A percentile compares a stretch with the other conserved stretches of the same genome.
Conservation (phyloP, 345 rosid genomes). For the Stellera chamaejasme region DNA sequence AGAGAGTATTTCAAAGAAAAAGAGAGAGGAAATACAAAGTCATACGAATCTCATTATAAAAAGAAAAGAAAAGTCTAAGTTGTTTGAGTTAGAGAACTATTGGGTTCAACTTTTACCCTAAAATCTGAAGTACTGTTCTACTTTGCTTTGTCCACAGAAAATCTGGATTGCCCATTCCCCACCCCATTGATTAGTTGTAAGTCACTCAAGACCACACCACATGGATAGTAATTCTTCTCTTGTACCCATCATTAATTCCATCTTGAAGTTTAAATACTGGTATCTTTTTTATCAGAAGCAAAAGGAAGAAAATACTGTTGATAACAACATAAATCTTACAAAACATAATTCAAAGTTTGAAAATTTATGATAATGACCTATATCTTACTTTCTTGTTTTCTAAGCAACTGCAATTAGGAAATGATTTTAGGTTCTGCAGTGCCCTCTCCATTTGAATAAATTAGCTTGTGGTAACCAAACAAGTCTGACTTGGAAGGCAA, state of each 20-base stretch:
- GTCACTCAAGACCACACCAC: slow-evolving; percentile 19
- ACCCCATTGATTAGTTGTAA: slow-evolving; percentile 19
- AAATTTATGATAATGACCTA: slow-evolving; percentile 15
- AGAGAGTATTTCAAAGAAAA: no score
- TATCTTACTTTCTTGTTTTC: slow-evolving; percentile 35
- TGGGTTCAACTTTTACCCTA: no score
- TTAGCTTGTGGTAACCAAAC: slow-evolving; percentile 20
- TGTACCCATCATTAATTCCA: slow-evolving; percentile 7
- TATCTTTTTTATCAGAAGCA: no score
- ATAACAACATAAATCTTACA: slow-evolving; percentile 28
- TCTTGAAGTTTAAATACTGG: background rate
- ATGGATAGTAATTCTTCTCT: slow-evolving; percentile 14
- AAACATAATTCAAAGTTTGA: slow-evolving; percentile 31
- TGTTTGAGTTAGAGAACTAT: no score
- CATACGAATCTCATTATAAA: no score
- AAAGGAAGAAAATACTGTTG: slow-evolving; percentile 5
- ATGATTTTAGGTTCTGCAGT: slow-evolving; percentile 21
- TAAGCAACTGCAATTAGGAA: slow-evolving; percentile 41
- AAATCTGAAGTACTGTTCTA: slow-evolving; percentile 5
- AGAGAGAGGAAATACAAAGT: no score
- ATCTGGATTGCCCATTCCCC: slow-evolving; percentile 35
- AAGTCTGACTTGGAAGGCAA: slow-evolving; percentile 23
- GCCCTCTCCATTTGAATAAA: slow-evolving; percentile 15
- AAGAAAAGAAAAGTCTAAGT: no score
- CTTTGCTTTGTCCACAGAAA: slow-evolving; percentile 38